phyloP scores from a whole-genome alignment of 2,329 filamentous ascomycete genomes.

The Claviceps monticola region DNA sequence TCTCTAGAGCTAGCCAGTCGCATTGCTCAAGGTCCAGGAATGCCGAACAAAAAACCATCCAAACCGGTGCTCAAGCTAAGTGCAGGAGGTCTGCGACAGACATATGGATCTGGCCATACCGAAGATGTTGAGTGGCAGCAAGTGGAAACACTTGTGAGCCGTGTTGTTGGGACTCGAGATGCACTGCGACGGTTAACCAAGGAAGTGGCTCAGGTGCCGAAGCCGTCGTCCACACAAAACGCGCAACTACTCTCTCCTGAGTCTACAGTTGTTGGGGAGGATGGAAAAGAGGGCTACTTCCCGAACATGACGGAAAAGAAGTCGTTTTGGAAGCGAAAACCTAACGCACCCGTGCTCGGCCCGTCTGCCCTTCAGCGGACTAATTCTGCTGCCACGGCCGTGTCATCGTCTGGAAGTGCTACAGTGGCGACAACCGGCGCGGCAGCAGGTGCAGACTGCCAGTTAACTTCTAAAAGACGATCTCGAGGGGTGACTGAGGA shows the following conservation, averaged over 20 bases:
- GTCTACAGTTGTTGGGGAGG: slow-evolving; percentile 18
- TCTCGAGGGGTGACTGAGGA: slow-evolving; percentile 29
- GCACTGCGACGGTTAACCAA: slow-evolving; percentile 75
- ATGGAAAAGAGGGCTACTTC: slow-evolving; percentile 39
- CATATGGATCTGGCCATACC: slow-evolving; percentile 25
- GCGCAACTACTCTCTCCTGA: slow-evolving; percentile 27
- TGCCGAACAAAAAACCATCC: slow-evolving; percentile 13
- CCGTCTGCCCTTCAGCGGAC: slow-evolving; percentile 26
- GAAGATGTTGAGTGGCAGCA: slow-evolving; percentile 79
- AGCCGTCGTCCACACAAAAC: slow-evolving; percentile 8
- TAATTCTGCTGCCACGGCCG: slow-evolving; percentile 25
- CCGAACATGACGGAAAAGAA: slow-evolving; percentile 40
- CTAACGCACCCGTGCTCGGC: slow-evolving; percentile 38
- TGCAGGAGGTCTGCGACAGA: slow-evolving; percentile 13
- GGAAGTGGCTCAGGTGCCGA: slow-evolving; percentile 52
- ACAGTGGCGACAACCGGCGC: slow-evolving; percentile 16
- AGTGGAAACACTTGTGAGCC: slow-evolving; percentile 73
- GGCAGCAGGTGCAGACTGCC: slow-evolving; percentile 17
- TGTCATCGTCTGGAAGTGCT: slow-evolving; percentile 27
- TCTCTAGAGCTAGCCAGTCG: slow-evolving; percentile 75
- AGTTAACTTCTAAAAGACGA: slow-evolving; percentile 18
- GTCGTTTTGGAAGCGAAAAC: slow-evolving; percentile 87
- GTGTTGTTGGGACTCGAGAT: slow-evolving; percentile 77
- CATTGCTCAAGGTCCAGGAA: slow-evolving; percentile 41
- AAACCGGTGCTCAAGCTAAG: slow-evolving; percentile 15